Percentiles rank a stretch among this genome's conserved stretches.
Conservation (phyloP, 768 basidiomycete species). For the Lepiota brunneoincarnata region DNA sequence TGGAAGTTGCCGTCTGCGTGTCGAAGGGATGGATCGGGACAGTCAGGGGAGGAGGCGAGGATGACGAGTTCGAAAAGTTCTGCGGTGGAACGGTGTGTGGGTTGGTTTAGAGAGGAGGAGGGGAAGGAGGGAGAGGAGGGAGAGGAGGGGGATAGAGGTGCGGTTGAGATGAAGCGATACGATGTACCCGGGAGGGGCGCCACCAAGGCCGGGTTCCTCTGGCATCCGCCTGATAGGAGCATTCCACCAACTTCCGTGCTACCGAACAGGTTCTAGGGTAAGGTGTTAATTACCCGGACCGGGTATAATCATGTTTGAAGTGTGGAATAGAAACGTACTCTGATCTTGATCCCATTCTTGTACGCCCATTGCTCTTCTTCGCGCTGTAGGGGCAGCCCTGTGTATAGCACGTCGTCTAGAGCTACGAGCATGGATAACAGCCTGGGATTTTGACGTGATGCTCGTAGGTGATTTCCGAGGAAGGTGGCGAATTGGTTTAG, state of each 20-base stretch:
- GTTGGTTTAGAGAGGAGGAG: constrained; percentile 36
- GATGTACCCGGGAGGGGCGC: constrained; percentile 57
- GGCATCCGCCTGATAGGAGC: constrained; percentile 59
- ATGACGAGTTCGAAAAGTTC: constrained; percentile 69
- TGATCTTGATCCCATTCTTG: constrained; percentile 59
- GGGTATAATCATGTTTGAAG: constrained; percentile 12
- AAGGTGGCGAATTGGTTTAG: constrained; percentile 74
- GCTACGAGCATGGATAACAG: constrained; percentile 52
- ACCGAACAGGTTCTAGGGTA: constrained; percentile 70
- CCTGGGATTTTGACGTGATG: constrained; percentile 56
- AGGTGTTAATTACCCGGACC: constrained; percentile 20
- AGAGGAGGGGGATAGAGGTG: constrained; percentile 23
- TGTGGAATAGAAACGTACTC: constrained; percentile 38
- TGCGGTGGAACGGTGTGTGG: constrained; percentile 51
- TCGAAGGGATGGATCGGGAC: constrained; percentile 59
- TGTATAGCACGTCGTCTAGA: constrained; percentile 65
- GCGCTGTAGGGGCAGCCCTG: constrained; percentile 57
- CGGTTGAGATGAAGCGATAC: constrained; percentile 65
- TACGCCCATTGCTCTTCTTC: constrained; percentile 76
- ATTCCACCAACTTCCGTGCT: constrained; percentile 80
- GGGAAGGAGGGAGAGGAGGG: no score
- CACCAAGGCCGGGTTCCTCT: constrained; percentile 49
- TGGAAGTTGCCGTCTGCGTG: constrained; percentile 69
- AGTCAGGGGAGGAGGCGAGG: constrained; percentile 63
- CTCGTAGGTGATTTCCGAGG: constrained; percentile 60